phyloP scores from a whole-genome alignment of 2,329 filamentous ascomycete genomes.

The Aureobasidium subglaciale region DNA sequence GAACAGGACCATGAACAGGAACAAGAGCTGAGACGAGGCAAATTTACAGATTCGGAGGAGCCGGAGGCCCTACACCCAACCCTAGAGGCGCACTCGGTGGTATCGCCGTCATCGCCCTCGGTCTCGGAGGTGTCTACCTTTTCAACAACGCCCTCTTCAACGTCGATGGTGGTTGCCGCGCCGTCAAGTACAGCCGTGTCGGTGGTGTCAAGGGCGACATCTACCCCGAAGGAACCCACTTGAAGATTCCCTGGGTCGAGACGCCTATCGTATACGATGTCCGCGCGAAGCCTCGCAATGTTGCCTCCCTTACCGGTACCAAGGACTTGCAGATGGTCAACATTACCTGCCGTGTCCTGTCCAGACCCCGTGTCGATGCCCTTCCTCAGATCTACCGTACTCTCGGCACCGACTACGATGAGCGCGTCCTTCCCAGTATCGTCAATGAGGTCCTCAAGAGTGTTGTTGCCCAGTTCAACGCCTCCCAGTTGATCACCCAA shows the following conservation, averaged over 20 bases:
- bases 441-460: conserved; percentile 99
- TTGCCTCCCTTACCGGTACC: conserved; percentile 92
- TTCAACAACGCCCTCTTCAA: conserved; percentile 63
- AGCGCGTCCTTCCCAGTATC: conserved; percentile 95
- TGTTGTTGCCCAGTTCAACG: conserved; percentile 98
- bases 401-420: conserved; percentile 90
- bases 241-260: conserved; percentile 94
- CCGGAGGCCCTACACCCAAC: conserved; percentile 39
- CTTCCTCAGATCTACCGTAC: conserved; percentile 97
- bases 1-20: conserved; percentile 17
- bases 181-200: conserved; percentile 90
- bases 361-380: conserved; percentile 76
- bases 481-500: conserved; percentile 96
- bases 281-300: conserved; percentile 92
- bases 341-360: conserved; percentile 98
- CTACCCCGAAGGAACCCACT: conserved; percentile 92
- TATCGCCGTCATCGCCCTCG: conserved; percentile 47
- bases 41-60: conserved; percentile 37
- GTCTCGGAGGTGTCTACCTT: conserved; percentile 44
- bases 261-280: conserved; percentile 96
- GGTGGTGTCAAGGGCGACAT: conserved; percentile 94
- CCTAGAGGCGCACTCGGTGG: conserved; percentile 50
- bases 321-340: conserved; percentile 99
- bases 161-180: conserved; percentile 96
- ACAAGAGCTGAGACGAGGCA: conserved; percentile 7